These are phyloP conservation scores for Cladosporium sp. DNA, from an alignment of 2,329 filamentous ascomycete genomes.

Conservation along the genomic window DNA sequence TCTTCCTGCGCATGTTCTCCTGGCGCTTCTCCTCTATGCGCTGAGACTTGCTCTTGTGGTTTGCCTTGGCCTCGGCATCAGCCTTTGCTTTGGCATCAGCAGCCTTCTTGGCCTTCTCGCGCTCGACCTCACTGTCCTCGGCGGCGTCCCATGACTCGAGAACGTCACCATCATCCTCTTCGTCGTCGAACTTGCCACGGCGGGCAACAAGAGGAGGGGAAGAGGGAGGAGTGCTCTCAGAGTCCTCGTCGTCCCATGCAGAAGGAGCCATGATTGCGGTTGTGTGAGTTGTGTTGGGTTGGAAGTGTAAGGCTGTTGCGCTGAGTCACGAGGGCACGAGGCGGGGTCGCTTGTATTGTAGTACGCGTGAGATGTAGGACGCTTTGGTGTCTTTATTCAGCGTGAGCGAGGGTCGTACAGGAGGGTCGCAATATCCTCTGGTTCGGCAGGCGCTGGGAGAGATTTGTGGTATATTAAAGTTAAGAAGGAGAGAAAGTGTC, in stretches of 20 bases:
- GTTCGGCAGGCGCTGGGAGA: not conserved
- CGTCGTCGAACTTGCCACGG: conserved; percentile 72
- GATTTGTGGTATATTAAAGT: not conserved
- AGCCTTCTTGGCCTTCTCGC: conserved; percentile 87
- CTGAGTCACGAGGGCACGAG: conserved; percentile 11
- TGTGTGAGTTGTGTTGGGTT: conserved; percentile 12
- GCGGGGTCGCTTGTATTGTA: conserved; percentile 5
- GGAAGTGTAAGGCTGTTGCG: not conserved
- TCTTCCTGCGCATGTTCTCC: conserved; percentile 54
- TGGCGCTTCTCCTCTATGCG: conserved; percentile 74
- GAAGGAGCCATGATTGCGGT: conserved; percentile 32
- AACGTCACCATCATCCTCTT: conserved; percentile 83
- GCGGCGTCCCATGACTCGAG: conserved; percentile 96
- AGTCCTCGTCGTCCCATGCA: conserved; percentile 50
- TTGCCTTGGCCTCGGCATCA: conserved; percentile 79
- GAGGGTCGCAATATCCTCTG: not conserved
- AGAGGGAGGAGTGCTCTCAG: conserved; percentile 46
- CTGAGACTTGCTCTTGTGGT: conserved; percentile 84
- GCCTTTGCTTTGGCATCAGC: conserved; percentile 84
- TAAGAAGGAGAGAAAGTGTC: not conserved
- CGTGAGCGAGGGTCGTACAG: not conserved
- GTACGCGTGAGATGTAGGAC: not conserved
- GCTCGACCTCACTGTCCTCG: conserved; percentile 94
- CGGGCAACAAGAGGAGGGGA: conserved; percentile 43
- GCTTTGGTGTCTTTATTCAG: not conserved